Base-by-base conservation (phyloP, 208 protist genomes). In the Trypanosoma theileri region DNA sequence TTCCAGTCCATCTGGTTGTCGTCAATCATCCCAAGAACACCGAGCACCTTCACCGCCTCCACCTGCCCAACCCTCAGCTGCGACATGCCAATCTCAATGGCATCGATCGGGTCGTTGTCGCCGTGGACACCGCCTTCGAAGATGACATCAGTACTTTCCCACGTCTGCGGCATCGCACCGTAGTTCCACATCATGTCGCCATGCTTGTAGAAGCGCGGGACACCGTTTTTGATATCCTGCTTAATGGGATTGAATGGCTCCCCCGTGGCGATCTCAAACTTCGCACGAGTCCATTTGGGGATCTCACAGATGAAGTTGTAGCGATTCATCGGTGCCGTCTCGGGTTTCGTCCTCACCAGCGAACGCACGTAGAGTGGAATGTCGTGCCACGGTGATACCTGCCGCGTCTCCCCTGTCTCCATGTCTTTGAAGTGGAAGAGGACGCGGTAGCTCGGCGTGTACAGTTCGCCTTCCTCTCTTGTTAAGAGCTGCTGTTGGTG, bases 181-280 rank as follows among this genome's bases (percentile, higher is more conserved):
- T 98, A 98, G 83, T 98, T 98, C 82, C 89, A 98, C 87, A 98
- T 89, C 89, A 98, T 98, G 71, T 97, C 90, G 19, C 97, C 97
- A 74, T 98, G 86, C 70, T 98, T 97, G 92, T 98, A 97, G 71
- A 97, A 97, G 42, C 97, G 93, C n/a, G 96, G 89, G 14, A 97
- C 71, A 24, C 97, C 97, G 69, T 98, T 97, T 77, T 98, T 98
- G 58, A 96, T 93, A 80, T 98, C 97, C 74, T 98, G 94, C 84
- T 96, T 97, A 75, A 98, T 98, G 22, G 97, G 97, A 74, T 98
- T 98, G 74, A 92, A 98, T 14, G 85, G 66, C 80, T 98, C 93
- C 19, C 85, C 81, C 17, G 96, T 98, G 44, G 92, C 93, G 67
- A 98, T 97, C 80, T 98, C 97, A 66, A 98, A 98, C 90, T 98